Evolutionary conservation across 2,329 filamentous ascomycete species (phyloP), one percentile per base, ranked within the genome.

Genomic region (Fusarium musae): DNA sequence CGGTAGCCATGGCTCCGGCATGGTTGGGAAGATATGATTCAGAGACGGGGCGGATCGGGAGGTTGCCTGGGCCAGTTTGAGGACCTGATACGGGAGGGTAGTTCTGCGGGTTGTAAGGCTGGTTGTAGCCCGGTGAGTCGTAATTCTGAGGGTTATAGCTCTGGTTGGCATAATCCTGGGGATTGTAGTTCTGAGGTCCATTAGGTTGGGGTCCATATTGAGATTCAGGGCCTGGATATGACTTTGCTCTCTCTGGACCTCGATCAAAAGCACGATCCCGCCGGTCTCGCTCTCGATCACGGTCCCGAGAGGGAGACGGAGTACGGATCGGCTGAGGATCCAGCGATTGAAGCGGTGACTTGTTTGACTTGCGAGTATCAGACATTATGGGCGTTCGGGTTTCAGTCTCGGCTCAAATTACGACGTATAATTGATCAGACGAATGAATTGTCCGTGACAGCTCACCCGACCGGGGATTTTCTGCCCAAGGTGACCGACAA

Each of bases 241-340:
- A 70, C 59, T 74, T 74, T 53, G 72, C 34, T 50, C 72, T 70
- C 65, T 74, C 72, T n/a, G 69, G 72, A 19, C 59, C 72, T 42
- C 72, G 66, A 44, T 69, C 66, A 23, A 42, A 46, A n/a, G 65
- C 66, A 54, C 62, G 62, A 39, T 65, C 36, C 43, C 61, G 43
- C 43, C 72, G 66, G 19, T 69, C 65, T 36, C 60, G 56, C 10
- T 61, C 63, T 13, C 66, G 66, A 19, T 69, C 66, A 47, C 60
- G 47, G 15, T 63, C 66, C 34, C 71, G 68, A 26, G 75, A 56
- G 26, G 79, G 77, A 34, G 78, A 78, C 9, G 71, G 76, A 52
- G 66, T 77, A 21, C 74, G 75, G 12, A 78, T 64, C 12, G 78
- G 78, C 46, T 73, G 78, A 67, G 78, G 78, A 64, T 79, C 77